Conservation (phyloP, 148 eudicot species). For the Pharnaceum exiguum region DNA sequence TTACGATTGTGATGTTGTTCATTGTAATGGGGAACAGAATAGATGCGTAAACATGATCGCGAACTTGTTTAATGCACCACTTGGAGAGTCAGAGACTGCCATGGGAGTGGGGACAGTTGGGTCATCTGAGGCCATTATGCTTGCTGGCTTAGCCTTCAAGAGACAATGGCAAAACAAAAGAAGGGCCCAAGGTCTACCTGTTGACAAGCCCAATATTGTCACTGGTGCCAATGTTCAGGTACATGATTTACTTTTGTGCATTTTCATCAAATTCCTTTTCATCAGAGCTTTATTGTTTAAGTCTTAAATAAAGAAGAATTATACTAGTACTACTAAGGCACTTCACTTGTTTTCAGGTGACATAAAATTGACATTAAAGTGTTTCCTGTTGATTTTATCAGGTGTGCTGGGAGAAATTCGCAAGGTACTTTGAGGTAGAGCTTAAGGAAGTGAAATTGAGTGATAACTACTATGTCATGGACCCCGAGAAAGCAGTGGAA, state of each 20-base stretch:
- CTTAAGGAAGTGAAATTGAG: constrained; percentile 65
- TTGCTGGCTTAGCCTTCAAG: constrained; percentile 69
- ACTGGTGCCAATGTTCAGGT: constrained; percentile 89
- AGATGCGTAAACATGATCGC: constrained; percentile 76
- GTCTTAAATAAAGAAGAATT: too few species aligned
- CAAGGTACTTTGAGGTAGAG: constrained; percentile 70
- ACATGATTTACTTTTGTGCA: background rate
- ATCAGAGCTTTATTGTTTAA: background rate
- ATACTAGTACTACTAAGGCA: too few species aligned
- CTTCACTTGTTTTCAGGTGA: too few species aligned
- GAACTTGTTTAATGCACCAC: constrained; percentile 66
- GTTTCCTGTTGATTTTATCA: background rate
- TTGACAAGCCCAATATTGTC: constrained; percentile 78
- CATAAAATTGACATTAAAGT: background rate
- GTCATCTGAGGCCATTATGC: constrained; percentile 70
- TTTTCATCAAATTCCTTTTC: background rate
- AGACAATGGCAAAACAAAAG: constrained; percentile 75
- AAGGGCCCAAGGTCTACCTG: constrained; percentile 50
- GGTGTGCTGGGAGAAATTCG: constrained; percentile 85
- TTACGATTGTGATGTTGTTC: background rate
- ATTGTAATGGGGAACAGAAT: constrained; percentile 33
- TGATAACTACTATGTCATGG: constrained; percentile 69
- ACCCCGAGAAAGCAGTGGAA: constrained; percentile 59
- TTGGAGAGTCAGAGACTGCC: constrained; percentile 52
- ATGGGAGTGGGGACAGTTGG: constrained; percentile 73